phyloP scores from a whole-genome alignment of 2,329 filamentous ascomycete species.

The Dryadomyces quercus-mongolicae region DNA sequence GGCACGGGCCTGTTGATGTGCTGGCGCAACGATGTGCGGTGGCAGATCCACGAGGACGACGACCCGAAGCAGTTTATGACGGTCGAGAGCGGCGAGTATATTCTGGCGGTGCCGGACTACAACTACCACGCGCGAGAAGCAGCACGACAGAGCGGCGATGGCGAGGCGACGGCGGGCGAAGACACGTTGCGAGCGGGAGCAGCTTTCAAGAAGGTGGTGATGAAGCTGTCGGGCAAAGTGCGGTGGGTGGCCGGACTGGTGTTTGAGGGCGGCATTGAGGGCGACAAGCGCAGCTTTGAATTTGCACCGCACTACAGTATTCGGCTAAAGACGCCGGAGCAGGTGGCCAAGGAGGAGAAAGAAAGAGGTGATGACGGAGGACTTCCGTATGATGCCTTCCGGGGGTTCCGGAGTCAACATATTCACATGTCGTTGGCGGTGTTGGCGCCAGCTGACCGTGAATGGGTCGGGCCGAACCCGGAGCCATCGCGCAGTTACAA shows the following conservation, averaged over 20 bases:
- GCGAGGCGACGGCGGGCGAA: conserved; percentile 47
- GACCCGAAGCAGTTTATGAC: conserved; percentile 92
- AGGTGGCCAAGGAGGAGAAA: conserved; percentile 23
- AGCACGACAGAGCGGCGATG: conserved; percentile 34
- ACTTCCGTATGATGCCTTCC: conserved; percentile 76
- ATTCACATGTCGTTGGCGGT: conserved; percentile 93
- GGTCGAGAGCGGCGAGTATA: conserved; percentile 88
- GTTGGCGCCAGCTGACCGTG: conserved; percentile 71
- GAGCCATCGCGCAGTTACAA: conserved; percentile 87
- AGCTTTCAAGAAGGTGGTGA: conserved; percentile 95
- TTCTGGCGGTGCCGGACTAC: conserved; percentile 88
- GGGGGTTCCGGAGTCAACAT: conserved; percentile 90
- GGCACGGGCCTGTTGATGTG: conserved; percentile 97
- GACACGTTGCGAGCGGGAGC: conserved; percentile 60
- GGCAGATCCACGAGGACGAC: conserved; percentile 72
- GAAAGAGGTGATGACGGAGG: conserved; percentile 37
- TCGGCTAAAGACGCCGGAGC: conserved; percentile 67
- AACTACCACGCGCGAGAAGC: conserved; percentile 72
- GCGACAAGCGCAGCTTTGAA: conserved; percentile 65
- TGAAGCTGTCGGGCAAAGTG: conserved; percentile 96
- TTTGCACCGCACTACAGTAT: conserved; percentile 92
- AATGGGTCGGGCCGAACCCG: conserved; percentile 68
- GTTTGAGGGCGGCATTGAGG: conserved; percentile 72
- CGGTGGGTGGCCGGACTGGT: conserved; percentile 85
- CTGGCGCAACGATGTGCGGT: conserved; percentile 88